Evolutionary conservation across 345 rosid genomes (phyloP), one percentile per base, ranked within the genome.

Genomic region (Hevea brasiliensis): DNA sequence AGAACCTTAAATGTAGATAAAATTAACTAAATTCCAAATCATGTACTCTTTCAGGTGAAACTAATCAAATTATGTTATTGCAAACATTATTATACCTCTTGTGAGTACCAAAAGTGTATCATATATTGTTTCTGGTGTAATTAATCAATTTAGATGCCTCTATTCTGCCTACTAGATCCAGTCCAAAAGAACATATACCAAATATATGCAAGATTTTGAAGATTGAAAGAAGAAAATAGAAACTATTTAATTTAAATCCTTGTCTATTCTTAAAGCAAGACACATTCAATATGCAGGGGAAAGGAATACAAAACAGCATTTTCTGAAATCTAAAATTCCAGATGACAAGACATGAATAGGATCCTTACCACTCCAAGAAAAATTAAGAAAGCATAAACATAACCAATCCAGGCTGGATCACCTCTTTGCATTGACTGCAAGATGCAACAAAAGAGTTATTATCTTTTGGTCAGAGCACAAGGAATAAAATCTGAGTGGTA

Each of bases 321-420:
- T 73, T 21, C 0, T 14, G 13, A 35, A 32, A 50, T 44, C 14
- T 17, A 14, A 50, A 61, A 51, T 23, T 44, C 24, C 0, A 40
- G 9, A 41, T 35, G 45, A 57, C 26, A 57, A 71, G 50, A 32
- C 17, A 73, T 23, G 47, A 45, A 71, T 44, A 55, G 18, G 58
- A 59, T 42, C 20, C 72, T 20, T 74, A 79, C 82, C 82, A 79
- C 73, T 11, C 82, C 82, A 40, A 79, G 23, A 54, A 79, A 71
- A 65, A 79, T 79, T 54, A 59, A 53, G 72, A 79, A 79, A 53
- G 82, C 82, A 56, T 79, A 79, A 41, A 45, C 59, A 71, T 79
- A 79, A 10, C 79, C 82, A 24, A 74, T 60, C 82, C 82, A 79
- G 21, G 82, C 72, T 15, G 82, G 79, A 70, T 79, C 79, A 7